Percentiles rank a stretch among this genome's conserved stretches.
Evolutionary conservation across 2,329 filamentous ascomycete species (phyloP).

Genomic region (Phaeophleospora eucalypticola): DNA sequence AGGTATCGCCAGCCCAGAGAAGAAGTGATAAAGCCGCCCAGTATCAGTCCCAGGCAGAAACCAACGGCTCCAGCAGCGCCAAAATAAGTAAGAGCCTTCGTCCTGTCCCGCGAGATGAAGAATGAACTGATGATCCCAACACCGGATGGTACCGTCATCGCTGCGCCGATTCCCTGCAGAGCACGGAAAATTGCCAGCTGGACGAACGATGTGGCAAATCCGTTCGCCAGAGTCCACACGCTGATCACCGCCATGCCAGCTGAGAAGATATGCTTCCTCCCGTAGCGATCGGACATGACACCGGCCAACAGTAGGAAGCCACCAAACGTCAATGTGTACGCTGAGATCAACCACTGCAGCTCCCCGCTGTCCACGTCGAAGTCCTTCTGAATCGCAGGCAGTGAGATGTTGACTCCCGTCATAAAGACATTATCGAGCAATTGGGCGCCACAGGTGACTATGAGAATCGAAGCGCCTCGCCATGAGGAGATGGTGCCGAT

Average conservation of each 20-base stretch:
- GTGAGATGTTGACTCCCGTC: conserved; percentile 36
- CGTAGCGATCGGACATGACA: conserved; percentile 38
- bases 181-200: conserved; percentile 44
- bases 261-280: conserved; percentile 38
- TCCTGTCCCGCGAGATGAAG: conserved; percentile 43
- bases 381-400: conserved; percentile 40
- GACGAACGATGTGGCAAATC: conserved; percentile 41
- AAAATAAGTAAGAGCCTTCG: conserved; percentile 30
- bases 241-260: conserved; percentile 32
- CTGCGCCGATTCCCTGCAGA: conserved; percentile 44
- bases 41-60: conserved; percentile 49
- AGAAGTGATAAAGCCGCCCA: conserved; percentile 48
- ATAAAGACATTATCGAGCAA: conserved; percentile 45
- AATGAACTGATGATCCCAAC: conserved; percentile 44
- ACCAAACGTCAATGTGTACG: conserved; percentile 40
- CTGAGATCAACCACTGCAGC: conserved; percentile 42
- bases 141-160: conserved; percentile 46
- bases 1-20: conserved; percentile 47
- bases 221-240: conserved; percentile 16
- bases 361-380: conserved; percentile 35
- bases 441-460: conserved; percentile 42
- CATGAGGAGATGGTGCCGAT: conserved; percentile 37
- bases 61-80: conserved; percentile 37
- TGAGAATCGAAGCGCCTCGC: conserved; percentile 37
- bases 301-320: conserved; percentile 32